A percentile compares a stretch with the other conserved stretches of the same genome.
Conservation (phyloP, 768 basidiomycete genomes). For the Dacryopinax spathularia region DNA sequence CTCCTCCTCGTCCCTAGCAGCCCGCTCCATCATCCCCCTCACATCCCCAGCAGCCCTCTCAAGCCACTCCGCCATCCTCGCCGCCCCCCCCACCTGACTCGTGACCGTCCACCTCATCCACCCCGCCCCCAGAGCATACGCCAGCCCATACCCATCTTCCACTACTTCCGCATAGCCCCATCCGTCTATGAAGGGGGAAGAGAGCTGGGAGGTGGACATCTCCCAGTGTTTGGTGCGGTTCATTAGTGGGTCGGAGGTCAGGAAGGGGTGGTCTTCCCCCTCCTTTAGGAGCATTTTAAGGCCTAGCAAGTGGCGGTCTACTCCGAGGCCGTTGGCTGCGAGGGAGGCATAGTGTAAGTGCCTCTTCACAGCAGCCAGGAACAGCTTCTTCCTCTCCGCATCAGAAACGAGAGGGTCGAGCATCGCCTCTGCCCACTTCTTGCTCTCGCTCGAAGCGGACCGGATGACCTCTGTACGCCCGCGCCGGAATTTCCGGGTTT, state of each 20-base stretch:
- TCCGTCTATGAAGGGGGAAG: conserved; percentile 67
- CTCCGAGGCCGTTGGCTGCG: conserved; percentile 89
- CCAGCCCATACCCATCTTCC: conserved; percentile 77
- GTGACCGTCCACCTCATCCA: conserved; percentile 89
- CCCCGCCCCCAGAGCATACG: conserved; percentile 75
- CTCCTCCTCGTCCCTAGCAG: conserved; percentile 31
- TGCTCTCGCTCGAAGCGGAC: conserved; percentile 65
- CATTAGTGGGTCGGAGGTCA: conserved; percentile 13
- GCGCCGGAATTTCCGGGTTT: conserved; percentile 80
- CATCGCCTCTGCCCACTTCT: conserved; percentile 86
- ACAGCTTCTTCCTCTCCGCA: conserved; percentile 44
- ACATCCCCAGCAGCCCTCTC: conserved; percentile 6
- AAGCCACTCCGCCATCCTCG: conserved; percentile 3
- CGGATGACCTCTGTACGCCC: conserved; percentile 95
- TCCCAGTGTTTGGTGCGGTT: conserved; percentile 71
- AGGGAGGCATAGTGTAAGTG: conserved; percentile 79
- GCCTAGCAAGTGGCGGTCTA: conserved; percentile 91
- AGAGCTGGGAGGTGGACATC: conserved; percentile 78
- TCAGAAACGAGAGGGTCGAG: conserved; percentile 40
- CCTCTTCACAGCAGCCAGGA: conserved; percentile 59
- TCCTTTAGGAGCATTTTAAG: conserved; percentile 65
- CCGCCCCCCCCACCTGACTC: conserved; percentile 32
- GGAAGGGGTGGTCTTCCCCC: conserved; percentile 46
- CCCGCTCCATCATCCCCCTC: conserved; percentile 58
- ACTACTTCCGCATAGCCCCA: conserved; percentile 99